Evolutionary conservation across 345 rosid species (phyloP), one percentile per base, ranked within the genome.

Genomic region (Gossypium herbaceum): DNA sequence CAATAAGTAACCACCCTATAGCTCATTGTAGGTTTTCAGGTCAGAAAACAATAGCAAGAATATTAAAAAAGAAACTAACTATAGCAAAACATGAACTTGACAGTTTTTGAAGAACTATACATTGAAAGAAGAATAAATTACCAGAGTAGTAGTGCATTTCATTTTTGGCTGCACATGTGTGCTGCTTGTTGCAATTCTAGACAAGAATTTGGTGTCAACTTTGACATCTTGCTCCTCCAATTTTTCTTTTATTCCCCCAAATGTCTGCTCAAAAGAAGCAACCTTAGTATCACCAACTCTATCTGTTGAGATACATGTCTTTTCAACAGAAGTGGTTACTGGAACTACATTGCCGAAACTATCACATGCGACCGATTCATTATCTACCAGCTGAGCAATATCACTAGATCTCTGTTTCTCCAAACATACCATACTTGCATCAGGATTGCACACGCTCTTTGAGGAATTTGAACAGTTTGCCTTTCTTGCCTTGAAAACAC

Each of bases 401-500:
- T 75, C 78, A 63, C 77, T 39, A 57, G 81, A 70, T 73, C 67
- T 66, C 58, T 76, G 83, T 54, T 74, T 78, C 77, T 74, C 84
- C 70, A 58, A 13, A n/a, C 60, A 76, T 72, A 75, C 79, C 75
- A 70, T 29, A 78, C 75, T 77, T 50, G 71, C 76, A 81, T 79
- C 73, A 4, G 83, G 76, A 62, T 76, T 65, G 54, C 64, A 70
- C 12, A 79, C 66, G 68, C 75, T 79, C 79, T 82, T 85, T 17
- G 76, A 75, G 70, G 86, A 75, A 73, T 81, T 81, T 52, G 84
- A 79, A 79, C 69, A 76, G 60, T 12, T 82, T 29, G 74, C 83
- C 78, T 77, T 85, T 78, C 84, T 90, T 83, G 88, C 91, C 80
- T 85, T 88, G 81, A 93, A 95, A 62, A 91, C 96, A 54, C 97